Base-by-base conservation (phyloP, 2,329 filamentous ascomycete genomes). In the Chaetomiaceae sp. region DNA sequence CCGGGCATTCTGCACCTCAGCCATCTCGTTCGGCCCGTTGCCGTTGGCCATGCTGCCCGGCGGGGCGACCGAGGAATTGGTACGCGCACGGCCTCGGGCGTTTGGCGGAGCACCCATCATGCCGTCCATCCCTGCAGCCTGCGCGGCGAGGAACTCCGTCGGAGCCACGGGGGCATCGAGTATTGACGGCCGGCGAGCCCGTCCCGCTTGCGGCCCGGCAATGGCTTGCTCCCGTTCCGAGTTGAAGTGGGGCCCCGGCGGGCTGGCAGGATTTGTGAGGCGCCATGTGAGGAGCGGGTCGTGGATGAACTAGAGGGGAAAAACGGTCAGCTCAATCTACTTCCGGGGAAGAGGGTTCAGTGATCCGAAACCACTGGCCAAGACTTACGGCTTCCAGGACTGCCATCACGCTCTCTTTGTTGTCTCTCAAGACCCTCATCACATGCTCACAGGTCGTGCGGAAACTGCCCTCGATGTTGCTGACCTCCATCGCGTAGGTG, bases 401-500 rank as follows among this genome's bases (percentile, higher is more conserved):
- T 27, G 94, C 94, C 89, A 99, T 96, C 55, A 99, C 81, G 38
- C 91, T 96, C 74, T 99, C 94, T 73, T 99, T 99, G 72, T 99
- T 99, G 62, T 94, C 91, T 53, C 94, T 80, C 60, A 99, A 76
- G 14, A 99, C 91, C 57, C 94, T 84, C 94, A 99, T 99, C 47
- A 96, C 92, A 64, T 96, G 91, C 72, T 99, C 95, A 64, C 92
- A 99, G 6, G 94, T 97, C 54, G 96, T 97, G 56, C 95, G 85
- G 79, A 96, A 99, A 72, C 90, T 96, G 63, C 94, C 94, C 71
- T 99, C 94, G 61, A 99, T 99, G 68, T 99, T 99, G 80, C 91
- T 96, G 52, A 99, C 94, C 74, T 99, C 94, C 94, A 99, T 99
- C 20, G 95, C 95, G 68, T 96, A 99, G 0, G 95, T 99, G 72